Conservation (phyloP, 768 basidiomycete genomes). For the Macrocybe gigantea region DNA sequence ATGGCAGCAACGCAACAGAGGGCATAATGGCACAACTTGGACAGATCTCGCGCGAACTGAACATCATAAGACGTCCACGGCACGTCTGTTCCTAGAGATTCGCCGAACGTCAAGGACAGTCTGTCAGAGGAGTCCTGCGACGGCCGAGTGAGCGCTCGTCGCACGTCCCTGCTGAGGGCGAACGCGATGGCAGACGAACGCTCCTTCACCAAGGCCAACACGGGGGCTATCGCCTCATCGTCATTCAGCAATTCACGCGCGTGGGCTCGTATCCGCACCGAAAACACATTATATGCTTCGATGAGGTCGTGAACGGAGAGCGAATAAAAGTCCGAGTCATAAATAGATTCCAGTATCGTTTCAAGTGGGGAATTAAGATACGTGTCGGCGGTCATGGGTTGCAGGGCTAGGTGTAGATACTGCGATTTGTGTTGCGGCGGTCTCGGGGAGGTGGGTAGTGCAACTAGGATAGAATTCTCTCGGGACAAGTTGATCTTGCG, state of each 20-base stretch:
- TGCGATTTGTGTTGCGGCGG: too few species aligned
- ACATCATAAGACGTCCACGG: conserved; percentile 27
- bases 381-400: too few species aligned
- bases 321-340: too few species aligned
- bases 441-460: too few species aligned
- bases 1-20: conserved; percentile 25
- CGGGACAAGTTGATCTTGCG: too few species aligned
- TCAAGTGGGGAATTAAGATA: too few species aligned
- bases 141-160: conserved; percentile 25
- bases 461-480: too few species aligned
- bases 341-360: too few species aligned
- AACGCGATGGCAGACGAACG: conserved; percentile 28
- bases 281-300: conserved; percentile 56
- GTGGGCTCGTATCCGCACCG: conserved; percentile 33
- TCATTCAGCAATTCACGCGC: conserved; percentile 12
- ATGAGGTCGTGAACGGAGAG: conserved; percentile 45
- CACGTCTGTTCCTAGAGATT: conserved; percentile 14
- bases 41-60: conserved; percentile 33
- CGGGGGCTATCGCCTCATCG: conserved; percentile 9
- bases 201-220: conserved; percentile 22
- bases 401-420: too few species aligned
- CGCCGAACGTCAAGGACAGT: neutral
- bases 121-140: conserved; percentile 3
- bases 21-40: conserved; percentile 46
- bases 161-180: conserved; percentile 49